Base-by-base conservation (phyloP, 169 alveolate genomes). In the Plasmodium coatneyi region DNA sequence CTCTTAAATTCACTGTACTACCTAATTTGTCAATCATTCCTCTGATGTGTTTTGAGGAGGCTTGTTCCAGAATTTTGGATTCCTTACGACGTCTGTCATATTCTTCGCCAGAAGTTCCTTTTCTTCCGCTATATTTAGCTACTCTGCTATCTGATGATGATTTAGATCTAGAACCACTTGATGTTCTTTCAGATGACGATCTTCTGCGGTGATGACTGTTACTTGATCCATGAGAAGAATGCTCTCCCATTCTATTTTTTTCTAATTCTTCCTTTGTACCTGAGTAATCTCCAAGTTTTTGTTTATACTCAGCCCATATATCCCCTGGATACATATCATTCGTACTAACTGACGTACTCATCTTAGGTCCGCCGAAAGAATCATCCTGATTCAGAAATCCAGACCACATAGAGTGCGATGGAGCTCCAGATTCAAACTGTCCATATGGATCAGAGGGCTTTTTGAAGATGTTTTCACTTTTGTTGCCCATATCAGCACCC, bases 51-150 rank as follows among this genome's bases (percentile, higher is more conserved):
- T 74, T 30, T 22, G 82, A 36, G 3, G 82, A 74, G 36, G 34
- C 82, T 4, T 30, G 82, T 30, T 74, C 60, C 5, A 0, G 32
- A 0, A 6, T 22, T 74, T 74, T 74, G 7, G 82, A 19, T 30
- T 74, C 82, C 19, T 30, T 74, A 74, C 82, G 82, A 30, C 82
- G 82, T 74, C 22, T 74, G 2, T 74, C 82, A 74, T n/a, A 74
- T 25, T 74, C 82, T 30, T 74, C 82, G 16, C n/a, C 10, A 0
- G 54, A 10, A 0, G 54, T 74, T 74, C 25, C 36, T 74, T 74
- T 74, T n/a, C 4, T 74, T 30, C 6, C 52, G 25, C 43, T 74
- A 22, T 28, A 74, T 74, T 46, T 74, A 34, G 6, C 9, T 74
- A 10, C 0, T 74, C 82, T 22, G 6, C 30, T 74, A 34, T 74